A percentile compares a stretch with the other conserved stretches of the same genome.
phyloP scores from a whole-genome alignment of 106 monocot species.

The Dendrobium officinale region DNA sequence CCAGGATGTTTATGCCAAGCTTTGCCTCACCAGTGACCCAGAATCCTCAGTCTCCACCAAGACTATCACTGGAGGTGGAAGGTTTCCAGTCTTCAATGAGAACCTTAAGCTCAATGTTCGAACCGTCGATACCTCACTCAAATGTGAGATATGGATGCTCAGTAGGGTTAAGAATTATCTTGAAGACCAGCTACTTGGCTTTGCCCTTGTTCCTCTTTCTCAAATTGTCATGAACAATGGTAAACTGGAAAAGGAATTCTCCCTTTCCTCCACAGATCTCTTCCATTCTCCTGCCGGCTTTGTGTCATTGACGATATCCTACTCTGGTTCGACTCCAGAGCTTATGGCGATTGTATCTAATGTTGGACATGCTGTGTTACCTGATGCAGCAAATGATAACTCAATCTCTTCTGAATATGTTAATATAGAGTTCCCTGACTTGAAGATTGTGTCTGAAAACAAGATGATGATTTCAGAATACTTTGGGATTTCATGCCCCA shows the following conservation, averaged over 20 bases:
- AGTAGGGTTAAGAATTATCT: constrained; percentile 81
- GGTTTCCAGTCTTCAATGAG: constrained; percentile 62
- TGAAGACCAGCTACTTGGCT: constrained; percentile 75
- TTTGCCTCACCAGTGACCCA: constrained; percentile 52
- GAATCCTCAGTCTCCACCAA: constrained; percentile 33
- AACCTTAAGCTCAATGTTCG: constrained; percentile 35
- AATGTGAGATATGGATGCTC: constrained; percentile 83
- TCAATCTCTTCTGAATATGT: constrained; percentile 23
- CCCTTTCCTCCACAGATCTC: constrained; percentile 60
- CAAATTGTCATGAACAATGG: constrained; percentile 31
- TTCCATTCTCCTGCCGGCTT: constrained; percentile 75
- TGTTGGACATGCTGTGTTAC: background rate
- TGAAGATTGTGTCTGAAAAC: constrained; percentile 55
- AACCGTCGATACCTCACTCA: constrained; percentile 37
- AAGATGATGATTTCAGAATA: constrained; percentile 62
- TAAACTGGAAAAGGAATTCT: constrained; percentile 41
- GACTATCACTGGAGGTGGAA: constrained; percentile 60
- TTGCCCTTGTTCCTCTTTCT: constrained; percentile 54
- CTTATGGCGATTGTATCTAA: constrained; percentile 22
- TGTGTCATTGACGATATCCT: constrained; percentile 44
- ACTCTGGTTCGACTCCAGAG: constrained; percentile 37
- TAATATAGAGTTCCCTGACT: constrained; percentile 75
- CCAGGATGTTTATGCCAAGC: constrained; percentile 83
- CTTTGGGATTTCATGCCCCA: constrained; percentile 38
- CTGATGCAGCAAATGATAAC: constrained; percentile 4